Evolutionary conservation across 169 alveolate genomes (phyloP).

Genomic region (Plasmodium malariae): DNA sequence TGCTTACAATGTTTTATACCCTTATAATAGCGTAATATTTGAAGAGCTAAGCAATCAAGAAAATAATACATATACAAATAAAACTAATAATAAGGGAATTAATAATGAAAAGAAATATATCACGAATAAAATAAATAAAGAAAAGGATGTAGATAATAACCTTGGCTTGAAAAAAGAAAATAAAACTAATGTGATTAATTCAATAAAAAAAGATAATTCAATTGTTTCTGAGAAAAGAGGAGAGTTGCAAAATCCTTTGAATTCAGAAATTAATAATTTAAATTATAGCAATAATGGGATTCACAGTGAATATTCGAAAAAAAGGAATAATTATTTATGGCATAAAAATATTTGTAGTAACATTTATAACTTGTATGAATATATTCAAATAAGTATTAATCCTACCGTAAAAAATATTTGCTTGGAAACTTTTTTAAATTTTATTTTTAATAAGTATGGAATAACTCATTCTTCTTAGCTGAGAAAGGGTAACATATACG

Average conservation of each 20-base stretch:
- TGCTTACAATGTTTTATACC: slow-evolving; percentile 26
- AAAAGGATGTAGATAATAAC: slow-evolving; percentile 29
- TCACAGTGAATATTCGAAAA: slow-evolving; percentile 23
- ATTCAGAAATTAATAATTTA: slow-evolving; percentile 21
- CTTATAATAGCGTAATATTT: slow-evolving; percentile 46
- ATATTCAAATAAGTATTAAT: slow-evolving; percentile 66
- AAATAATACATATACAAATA: slow-evolving; percentile 18
- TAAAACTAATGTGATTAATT: slow-evolving; percentile 15
- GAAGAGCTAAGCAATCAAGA: slow-evolving; percentile 60
- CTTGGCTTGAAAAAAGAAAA: slow-evolving; percentile 18
- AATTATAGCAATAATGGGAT: background rate
- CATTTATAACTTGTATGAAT: slow-evolving; percentile 68
- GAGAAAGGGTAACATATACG: background rate
- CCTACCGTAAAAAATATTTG: slow-evolving; percentile 68
- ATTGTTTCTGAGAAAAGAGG: background rate
- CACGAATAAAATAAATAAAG: slow-evolving; percentile 18
- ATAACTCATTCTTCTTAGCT: slow-evolving; percentile 25
- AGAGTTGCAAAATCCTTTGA: background rate
- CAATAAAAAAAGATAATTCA: background rate
- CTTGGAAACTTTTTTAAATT: slow-evolving; percentile 73
- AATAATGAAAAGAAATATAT: slow-evolving; percentile 20
- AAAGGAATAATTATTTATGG: slow-evolving; percentile 60
- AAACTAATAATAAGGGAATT: background rate
- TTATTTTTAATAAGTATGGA: slow-evolving; percentile 68
- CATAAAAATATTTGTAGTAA: slow-evolving; percentile 74